Conservation (phyloP, 1,284 basidiomycete species). For the Ustilago esculenta region DNA sequence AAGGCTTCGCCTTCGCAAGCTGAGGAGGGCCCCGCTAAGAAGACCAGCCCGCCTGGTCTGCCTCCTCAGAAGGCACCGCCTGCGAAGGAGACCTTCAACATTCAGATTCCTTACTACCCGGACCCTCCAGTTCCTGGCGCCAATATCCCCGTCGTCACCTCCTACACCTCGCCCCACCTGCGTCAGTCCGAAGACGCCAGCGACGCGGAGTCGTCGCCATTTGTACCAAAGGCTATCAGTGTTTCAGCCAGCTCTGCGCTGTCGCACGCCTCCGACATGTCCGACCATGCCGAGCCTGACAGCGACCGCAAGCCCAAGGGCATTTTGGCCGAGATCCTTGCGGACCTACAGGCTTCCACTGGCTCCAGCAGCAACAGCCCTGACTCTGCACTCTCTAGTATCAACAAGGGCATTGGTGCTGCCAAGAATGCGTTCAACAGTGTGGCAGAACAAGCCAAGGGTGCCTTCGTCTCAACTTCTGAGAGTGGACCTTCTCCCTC, state of each 20-base stretch:
- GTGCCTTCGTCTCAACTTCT: conserved; percentile 32
- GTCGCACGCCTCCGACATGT: conserved; percentile 40
- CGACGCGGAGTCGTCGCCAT: conserved; percentile 19
- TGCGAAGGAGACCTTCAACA: conserved; percentile 55
- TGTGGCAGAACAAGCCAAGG: conserved; percentile 40
- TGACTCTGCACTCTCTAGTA: conserved; percentile 15
- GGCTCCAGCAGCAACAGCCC: conserved; percentile 6
- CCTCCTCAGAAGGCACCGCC: conserved; percentile 47
- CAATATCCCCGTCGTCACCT: conserved; percentile 53
- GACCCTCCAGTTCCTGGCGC: conserved; percentile 42
- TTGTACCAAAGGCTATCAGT: conserved; percentile 41
- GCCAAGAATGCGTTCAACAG: conserved; percentile 33
- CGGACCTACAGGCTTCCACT: conserved; percentile 29
- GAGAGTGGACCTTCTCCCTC: conserved; percentile 8
- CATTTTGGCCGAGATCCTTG: conserved; percentile 36
- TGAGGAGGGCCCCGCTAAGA: conserved; percentile 32
- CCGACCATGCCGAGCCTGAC: conserved; percentile 15
- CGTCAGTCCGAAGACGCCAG: conserved; percentile 17
- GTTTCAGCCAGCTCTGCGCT: conserved; percentile 48
- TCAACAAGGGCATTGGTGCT: conserved; percentile 31
- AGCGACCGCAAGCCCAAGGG: conserved; percentile 26
- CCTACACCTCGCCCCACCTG: conserved; percentile 49
- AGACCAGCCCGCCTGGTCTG: conserved; percentile 52
- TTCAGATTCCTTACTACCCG: conserved; percentile 57
- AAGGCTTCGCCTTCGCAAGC: conserved; percentile 31